These are phyloP conservation scores for Triadica sebifera DNA, from an alignment of 345 rosid species.

Conservation along the genomic window DNA sequence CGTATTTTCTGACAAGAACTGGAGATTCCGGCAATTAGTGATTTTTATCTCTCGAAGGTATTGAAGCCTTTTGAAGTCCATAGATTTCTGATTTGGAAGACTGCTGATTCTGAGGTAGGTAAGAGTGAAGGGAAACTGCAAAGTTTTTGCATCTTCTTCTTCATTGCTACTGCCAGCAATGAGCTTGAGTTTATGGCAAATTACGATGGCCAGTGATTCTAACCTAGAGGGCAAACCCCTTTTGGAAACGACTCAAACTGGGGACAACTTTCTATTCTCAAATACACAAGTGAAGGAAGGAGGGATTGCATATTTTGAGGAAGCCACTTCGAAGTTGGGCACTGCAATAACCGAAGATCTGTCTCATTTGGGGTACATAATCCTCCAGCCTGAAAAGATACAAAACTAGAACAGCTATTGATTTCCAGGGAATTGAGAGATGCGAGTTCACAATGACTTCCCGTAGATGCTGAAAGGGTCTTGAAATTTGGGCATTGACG, in stretches of 20 bases:
- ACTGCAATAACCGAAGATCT: neutral
- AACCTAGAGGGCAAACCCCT: neutral
- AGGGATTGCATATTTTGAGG: neutral
- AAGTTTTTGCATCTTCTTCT: neutral
- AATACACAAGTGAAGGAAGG: neutral
- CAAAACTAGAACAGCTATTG: neutral
- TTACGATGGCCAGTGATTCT: neutral
- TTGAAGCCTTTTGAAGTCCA: neutral
- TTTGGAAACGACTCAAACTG: neutral
- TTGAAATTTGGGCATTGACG: neutral
- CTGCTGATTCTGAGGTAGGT: neutral
- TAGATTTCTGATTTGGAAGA: neutral
- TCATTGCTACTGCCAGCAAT: neutral
- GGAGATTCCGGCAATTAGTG: neutral
- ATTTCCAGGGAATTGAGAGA: neutral
- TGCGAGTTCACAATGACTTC: neutral
- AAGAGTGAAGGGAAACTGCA: neutral
- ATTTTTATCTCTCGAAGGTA: neutral
- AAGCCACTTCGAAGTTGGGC: neutral
- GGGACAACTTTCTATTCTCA: neutral
- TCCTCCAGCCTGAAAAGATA: neutral
- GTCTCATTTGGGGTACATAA: neutral
- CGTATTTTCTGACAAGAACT: neutral
- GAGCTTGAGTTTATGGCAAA: neutral
- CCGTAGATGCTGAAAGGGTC: neutral